Percentiles rank a stretch among this genome's conserved stretches.
Evolutionary conservation across 352 stramenopile genomes (phyloP).

Genomic region (Phytopythium sindhum): DNA sequence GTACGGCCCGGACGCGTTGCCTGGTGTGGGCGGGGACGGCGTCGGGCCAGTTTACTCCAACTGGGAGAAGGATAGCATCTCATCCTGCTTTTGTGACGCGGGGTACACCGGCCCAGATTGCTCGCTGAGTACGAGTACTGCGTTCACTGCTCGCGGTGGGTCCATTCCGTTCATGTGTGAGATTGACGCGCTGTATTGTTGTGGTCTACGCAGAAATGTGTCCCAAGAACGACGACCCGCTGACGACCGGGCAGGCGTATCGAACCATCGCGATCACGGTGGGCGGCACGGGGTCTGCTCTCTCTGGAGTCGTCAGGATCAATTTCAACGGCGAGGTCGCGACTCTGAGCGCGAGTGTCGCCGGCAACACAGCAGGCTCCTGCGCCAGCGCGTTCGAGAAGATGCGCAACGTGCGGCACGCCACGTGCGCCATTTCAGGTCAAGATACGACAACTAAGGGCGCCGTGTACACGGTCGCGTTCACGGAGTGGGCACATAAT

Average conservation of each 20-base stretch:
- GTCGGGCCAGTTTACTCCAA: constrained; percentile 68
- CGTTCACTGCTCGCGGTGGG: background rate
- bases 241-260: constrained; percentile 66
- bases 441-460: constrained; percentile 35
- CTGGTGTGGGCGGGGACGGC: constrained; percentile 33
- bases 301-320: constrained; percentile 35
- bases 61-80: constrained; percentile 83
- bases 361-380: constrained; percentile 24
- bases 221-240: constrained; percentile 82
- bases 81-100: constrained; percentile 76
- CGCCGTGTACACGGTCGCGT: constrained; percentile 61
- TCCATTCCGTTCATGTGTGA: background rate
- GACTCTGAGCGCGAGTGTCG: constrained; percentile 32
- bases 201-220: constrained; percentile 51
- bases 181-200: constrained; percentile 3
- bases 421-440: constrained; percentile 31
- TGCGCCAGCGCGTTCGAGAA: constrained; percentile 41
- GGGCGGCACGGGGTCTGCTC: constrained; percentile 20
- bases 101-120: constrained; percentile 85
- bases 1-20: constrained; percentile 41
- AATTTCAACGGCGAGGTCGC: constrained; percentile 49
- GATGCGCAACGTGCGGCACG: constrained; percentile 37
- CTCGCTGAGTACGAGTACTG: constrained; percentile 47
- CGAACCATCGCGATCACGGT: constrained; percentile 58
- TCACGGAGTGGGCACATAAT: constrained; percentile 57